Percentiles rank a stretch among this genome's conserved stretches.
Evolutionary conservation across 75 land plant genomes (phyloP).

Genomic region (Sequoia sempervirens): DNA sequence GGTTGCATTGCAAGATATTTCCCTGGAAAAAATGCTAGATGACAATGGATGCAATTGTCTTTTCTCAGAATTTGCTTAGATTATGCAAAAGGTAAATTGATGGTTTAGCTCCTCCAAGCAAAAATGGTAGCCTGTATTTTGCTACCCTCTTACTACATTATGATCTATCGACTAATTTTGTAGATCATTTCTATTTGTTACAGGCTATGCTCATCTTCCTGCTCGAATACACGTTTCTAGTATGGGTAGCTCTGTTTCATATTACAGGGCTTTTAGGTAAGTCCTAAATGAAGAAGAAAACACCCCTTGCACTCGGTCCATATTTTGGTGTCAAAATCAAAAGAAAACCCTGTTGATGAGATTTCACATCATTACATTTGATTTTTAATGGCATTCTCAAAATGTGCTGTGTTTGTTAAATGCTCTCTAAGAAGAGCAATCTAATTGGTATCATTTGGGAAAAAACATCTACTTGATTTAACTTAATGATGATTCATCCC

Average conservation of each 20-base stretch:
- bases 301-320: constrained; percentile 27
- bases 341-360: too few species aligned
- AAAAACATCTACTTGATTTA: too few species aligned
- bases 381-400: too few species aligned
- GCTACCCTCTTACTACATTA: not conserved
- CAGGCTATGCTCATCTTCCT: constrained; percentile 70
- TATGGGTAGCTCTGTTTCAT: constrained; percentile 76
- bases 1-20: constrained; percentile 66
- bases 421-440: too few species aligned
- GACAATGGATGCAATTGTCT: constrained; percentile 69
- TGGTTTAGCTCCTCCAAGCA: not conserved
- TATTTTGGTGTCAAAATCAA: too few species aligned
- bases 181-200: not conserved
- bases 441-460: too few species aligned
- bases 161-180: not conserved
- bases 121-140: not conserved
- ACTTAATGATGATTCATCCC: too few species aligned
- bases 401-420: too few species aligned
- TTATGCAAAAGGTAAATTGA: constrained; percentile 68
- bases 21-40: constrained; percentile 83
- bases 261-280: constrained; percentile 89
- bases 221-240: constrained; percentile 78
- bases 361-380: too few species aligned
- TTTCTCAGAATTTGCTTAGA: constrained; percentile 65
- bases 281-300: constrained; percentile 60